These are phyloP conservation scores for Solanum chilense DNA, from an alignment of 257 asterid species.

Conservation along the genomic window DNA sequence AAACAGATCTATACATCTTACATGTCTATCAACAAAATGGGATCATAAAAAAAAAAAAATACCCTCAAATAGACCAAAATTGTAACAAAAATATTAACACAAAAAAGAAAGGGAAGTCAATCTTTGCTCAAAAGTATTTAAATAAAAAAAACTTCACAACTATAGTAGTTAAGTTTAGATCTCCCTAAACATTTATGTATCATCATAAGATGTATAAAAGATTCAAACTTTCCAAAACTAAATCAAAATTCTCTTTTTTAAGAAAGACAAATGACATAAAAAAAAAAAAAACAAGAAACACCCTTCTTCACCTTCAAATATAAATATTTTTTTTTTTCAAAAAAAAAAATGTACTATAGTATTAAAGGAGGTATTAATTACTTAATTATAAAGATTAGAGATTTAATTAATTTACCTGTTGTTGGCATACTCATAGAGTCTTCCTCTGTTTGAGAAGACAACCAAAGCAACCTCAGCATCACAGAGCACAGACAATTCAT, in stretches of 20 bases:
- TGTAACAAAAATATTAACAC: conserved; percentile 6
- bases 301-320: background rate
- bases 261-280: background rate
- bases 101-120: conserved; percentile 14
- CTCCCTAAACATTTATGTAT: background rate
- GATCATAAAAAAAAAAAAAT: conserved; percentile 13
- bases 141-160: conserved; percentile 7
- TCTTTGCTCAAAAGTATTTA: background rate
- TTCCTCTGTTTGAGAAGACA: conserved; percentile 89
- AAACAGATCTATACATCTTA: conserved; percentile 35
- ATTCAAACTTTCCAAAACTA: background rate
- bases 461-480: conserved; percentile 92
- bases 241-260: background rate
- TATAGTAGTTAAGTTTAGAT: conserved; percentile 8
- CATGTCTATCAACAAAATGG: conserved; percentile 20
- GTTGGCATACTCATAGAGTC: conserved; percentile 88
- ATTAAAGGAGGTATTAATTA: background rate
- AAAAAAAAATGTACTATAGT: background rate
- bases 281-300: background rate
- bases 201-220: background rate
- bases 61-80: conserved; percentile 11
- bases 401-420: conserved; percentile 40
- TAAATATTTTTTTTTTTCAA: background rate
- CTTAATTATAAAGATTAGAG: background rate
- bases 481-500: conserved; percentile 87